A percentile compares a stretch with the other conserved stretches of the same genome.
These are phyloP conservation scores for Aspergillus tubingensis DNA, from an alignment of 2,329 filamentous ascomycete species.

Conservation along the genomic window DNA sequence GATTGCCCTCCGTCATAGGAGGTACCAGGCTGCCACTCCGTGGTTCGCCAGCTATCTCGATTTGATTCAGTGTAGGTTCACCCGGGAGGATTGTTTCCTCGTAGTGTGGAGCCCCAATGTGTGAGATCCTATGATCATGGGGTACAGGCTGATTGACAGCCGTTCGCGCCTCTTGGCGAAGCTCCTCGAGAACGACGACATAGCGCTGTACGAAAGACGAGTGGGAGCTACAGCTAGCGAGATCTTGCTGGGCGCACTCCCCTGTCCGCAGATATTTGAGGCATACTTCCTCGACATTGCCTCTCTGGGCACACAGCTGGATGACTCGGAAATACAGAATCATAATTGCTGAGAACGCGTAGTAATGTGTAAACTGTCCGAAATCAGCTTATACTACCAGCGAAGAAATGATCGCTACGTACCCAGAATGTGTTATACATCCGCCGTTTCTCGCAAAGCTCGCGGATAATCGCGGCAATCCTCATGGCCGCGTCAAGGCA, in stretches of 20 bases:
- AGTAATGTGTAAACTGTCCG: constrained; percentile 40
- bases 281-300: constrained; percentile 21
- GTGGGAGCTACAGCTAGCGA: constrained; percentile 39
- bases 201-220: constrained; percentile 48
- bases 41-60: neutral
- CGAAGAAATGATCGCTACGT: constrained; percentile 31
- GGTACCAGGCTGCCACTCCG: neutral
- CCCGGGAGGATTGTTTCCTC: neutral
- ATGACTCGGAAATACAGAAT: constrained; percentile 51
- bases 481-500: constrained; percentile 47
- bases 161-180: constrained; percentile 28
- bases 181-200: constrained; percentile 45
- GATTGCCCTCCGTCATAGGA: neutral
- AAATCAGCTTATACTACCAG: neutral
- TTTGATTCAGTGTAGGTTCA: neutral
- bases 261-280: constrained; percentile 39
- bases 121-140: neutral
- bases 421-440: constrained; percentile 49
- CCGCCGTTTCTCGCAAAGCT: constrained; percentile 37
- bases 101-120: neutral
- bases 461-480: constrained; percentile 43
- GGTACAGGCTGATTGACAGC: neutral
- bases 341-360: constrained; percentile 49
- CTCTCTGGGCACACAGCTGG: constrained; percentile 33
- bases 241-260: constrained; percentile 44